Percentiles rank a stretch among this genome's conserved stretches.
Evolutionary conservation across 1,139 yeast species (phyloP).

Genomic region (Kurtzmaniella quercitrusa): DNA sequence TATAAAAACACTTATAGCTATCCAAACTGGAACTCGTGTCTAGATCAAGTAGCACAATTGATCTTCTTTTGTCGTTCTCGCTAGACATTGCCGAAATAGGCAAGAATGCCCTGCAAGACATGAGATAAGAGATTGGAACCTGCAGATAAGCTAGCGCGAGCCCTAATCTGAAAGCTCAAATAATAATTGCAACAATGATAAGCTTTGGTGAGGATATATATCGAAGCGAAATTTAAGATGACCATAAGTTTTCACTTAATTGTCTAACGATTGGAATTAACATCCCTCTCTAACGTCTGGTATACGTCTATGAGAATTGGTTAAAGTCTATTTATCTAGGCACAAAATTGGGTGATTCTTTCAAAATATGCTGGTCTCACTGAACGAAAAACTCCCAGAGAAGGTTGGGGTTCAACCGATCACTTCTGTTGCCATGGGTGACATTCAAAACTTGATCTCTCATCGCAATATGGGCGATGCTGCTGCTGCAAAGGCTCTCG

Average conservation of each 20-base stretch:
- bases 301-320: too few relatives aligned
- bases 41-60: not conserved
- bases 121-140: constrained; percentile 1
- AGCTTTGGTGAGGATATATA: not conserved
- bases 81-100: not conserved
- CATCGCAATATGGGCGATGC: constrained; percentile 7
- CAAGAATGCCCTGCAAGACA: not conserved
- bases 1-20: too few relatives aligned
- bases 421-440: constrained; percentile 18
- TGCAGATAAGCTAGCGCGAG: not conserved
- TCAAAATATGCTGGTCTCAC: constrained; percentile 10
- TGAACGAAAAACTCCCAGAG: constrained; percentile 8
- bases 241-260: not conserved
- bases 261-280: not conserved
- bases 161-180: not conserved
- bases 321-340: too few relatives aligned
- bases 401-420: constrained; percentile 11
- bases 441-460: constrained; percentile 17
- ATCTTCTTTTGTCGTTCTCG: not conserved
- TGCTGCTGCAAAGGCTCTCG: constrained; percentile 17
- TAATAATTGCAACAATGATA: not conserved
- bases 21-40: not conserved
- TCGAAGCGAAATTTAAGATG: not conserved
- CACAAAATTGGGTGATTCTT: too few relatives aligned
- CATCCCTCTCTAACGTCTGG: too few relatives aligned